Percentiles rank a stretch among this genome's conserved stretches.
phyloP scores from a whole-genome alignment of 495 filamentous ascomycete genomes.

The Tuber brumale region DNA sequence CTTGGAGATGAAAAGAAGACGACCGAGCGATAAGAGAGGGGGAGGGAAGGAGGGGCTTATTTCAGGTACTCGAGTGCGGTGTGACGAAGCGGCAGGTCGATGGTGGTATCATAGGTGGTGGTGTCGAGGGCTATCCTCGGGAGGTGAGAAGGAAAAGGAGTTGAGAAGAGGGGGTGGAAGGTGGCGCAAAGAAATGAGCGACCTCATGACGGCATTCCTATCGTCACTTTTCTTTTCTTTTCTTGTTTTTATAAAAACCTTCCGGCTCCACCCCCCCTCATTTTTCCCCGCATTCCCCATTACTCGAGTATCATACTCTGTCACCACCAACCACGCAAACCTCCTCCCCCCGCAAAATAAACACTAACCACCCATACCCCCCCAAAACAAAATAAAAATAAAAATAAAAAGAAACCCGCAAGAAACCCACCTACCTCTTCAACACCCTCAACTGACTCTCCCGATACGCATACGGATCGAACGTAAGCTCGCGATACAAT shows the following conservation, averaged over 20 bases:
- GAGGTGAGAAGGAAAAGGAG: neutral
- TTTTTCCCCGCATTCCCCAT: slow-evolving; percentile 4
- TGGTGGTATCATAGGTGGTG: neutral
- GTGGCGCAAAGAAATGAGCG: neutral
- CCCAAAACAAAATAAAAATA: neutral
- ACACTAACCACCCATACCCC: neutral
- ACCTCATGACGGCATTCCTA: neutral
- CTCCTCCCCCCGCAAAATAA: neutral
- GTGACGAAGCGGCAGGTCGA: neutral
- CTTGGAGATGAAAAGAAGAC: slow-evolving; percentile 7
- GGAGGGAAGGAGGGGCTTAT: neutral
- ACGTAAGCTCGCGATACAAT: slow-evolving; percentile 28
- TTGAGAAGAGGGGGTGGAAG: neutral
- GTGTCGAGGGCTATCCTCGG: neutral
- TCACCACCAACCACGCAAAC: neutral
- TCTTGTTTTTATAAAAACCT: neutral
- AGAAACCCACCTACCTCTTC: slow-evolving; percentile 28
- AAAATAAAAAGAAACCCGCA: slow-evolving; percentile 10
- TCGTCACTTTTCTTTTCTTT: neutral
- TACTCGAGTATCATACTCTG: slow-evolving; percentile 8
- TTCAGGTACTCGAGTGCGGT: neutral
- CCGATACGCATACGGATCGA: slow-evolving; percentile 35
- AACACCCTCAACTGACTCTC: slow-evolving; percentile 33
- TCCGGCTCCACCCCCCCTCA: neutral
- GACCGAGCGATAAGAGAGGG: neutral